A percentile compares a stretch with the other conserved stretches of the same genome.
Evolutionary conservation across 352 stramenopile genomes (phyloP).

Genomic region (Ophiocytium majus): DNA sequence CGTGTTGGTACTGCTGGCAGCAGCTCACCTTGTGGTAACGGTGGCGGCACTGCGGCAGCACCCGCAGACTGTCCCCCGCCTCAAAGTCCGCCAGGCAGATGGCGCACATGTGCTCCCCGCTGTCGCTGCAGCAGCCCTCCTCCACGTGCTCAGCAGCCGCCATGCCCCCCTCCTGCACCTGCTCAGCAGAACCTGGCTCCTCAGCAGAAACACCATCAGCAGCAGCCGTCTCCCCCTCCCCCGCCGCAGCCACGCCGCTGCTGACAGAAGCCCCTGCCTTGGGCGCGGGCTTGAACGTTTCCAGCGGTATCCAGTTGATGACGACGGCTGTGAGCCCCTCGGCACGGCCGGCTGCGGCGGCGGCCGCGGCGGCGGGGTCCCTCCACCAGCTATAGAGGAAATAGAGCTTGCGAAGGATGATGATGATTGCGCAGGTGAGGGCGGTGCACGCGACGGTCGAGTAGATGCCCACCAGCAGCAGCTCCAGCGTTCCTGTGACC

Average conservation of each 20-base stretch:
- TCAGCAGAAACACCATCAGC: background rate
- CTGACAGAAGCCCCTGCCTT: too few species aligned
- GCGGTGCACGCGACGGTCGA: background rate
- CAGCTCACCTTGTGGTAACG: slow-evolving; percentile 43
- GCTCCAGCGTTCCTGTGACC: background rate
- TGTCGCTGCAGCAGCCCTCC: too few species aligned
- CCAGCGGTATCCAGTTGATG: background rate
- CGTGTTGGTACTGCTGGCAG: too few species aligned
- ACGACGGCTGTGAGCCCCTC: background rate
- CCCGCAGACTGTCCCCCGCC: slow-evolving; percentile 28
- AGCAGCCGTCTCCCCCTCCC: background rate
- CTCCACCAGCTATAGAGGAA: background rate
- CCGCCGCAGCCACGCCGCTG: background rate
- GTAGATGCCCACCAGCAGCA: background rate
- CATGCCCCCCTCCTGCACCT: background rate
- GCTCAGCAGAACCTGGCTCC: background rate
- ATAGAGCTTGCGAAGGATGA: background rate
- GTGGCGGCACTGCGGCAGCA: slow-evolving; percentile 39
- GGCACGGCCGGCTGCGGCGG: too few species aligned
- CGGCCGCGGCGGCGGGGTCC: background rate
- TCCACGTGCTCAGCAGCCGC: too few species aligned
- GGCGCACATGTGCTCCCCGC: slow-evolving; percentile 44
- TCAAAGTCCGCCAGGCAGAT: slow-evolving; percentile 53
- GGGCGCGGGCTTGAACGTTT: too few species aligned
- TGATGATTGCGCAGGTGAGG: background rate